These are phyloP conservation scores for Sarocladium strictum DNA, from an alignment of 2,329 filamentous ascomycete species.

Conservation along the genomic window DNA sequence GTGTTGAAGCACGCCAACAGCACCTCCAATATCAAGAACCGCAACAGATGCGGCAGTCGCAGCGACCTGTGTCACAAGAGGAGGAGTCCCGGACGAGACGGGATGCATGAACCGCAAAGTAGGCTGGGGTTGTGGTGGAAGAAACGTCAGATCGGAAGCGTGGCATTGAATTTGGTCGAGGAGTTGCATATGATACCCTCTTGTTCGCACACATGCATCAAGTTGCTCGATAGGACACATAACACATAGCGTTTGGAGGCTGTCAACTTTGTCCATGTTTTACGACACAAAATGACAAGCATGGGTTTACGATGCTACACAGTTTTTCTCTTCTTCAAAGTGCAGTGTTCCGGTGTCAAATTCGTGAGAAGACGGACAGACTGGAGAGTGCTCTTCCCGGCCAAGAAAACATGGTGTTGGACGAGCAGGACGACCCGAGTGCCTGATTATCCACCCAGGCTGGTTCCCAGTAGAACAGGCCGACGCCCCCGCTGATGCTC, in stretches of 20 bases:
- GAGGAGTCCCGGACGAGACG: neutral
- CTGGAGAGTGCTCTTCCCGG: conserved; percentile 50
- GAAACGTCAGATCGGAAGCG: neutral
- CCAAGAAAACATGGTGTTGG: conserved; percentile 56
- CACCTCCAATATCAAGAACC: neutral
- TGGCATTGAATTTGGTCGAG: conserved; percentile 7
- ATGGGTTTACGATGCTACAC: neutral
- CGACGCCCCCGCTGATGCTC: conserved; percentile 46
- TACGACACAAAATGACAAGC: neutral
- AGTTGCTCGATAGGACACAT: neutral
- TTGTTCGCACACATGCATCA: neutral
- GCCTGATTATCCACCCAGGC: conserved; percentile 62
- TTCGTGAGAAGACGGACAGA: conserved; percentile 46
- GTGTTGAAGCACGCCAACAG: too few relatives aligned
- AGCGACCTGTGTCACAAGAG: neutral
- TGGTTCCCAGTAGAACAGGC: conserved; percentile 70
- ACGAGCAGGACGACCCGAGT: conserved; percentile 58
- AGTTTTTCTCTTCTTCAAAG: conserved; percentile 48
- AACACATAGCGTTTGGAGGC: neutral
- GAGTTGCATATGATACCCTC: conserved; percentile 9
- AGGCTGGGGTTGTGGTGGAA: neutral
- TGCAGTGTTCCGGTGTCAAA: conserved; percentile 26
- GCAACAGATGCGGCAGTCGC: neutral
- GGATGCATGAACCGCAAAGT: neutral
- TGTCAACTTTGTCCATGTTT: neutral